Base-by-base conservation (phyloP, 148 eudicot genomes). In the Chenopodium album region DNA sequence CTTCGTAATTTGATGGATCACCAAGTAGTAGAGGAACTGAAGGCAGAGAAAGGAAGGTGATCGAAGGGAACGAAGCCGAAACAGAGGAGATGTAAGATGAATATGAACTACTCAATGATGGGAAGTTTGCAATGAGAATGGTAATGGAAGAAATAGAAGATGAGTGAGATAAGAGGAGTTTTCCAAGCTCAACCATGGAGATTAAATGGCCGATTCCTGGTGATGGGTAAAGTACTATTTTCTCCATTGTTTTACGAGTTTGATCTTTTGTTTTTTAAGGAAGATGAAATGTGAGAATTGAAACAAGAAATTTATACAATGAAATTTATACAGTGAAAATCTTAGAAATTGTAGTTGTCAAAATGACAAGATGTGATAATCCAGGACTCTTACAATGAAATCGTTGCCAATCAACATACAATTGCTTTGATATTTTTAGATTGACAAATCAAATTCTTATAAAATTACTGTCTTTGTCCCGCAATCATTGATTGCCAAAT, bases 151-250 rank as follows among this genome's bases (percentile, higher is more conserved):
- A 77, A 4, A 37, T 37, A 37, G 85, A 87, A 9, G 81, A 84
- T 67, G 83, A 76, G 81, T 80, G 89, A 73, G 52, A 37, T 54
- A 67, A 76, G 52, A 85, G 75, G 13, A 82, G 80, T 41, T 89
- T 92, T 0, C 83, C 94, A 2, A 92, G 90, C 82, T 92, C 90
- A 64, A 90, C 90, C 91, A 90, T 88, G 66, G 94, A 82, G 37
- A 88, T 83, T 10, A 90, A 75, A 62, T 92, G 92, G 78, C 94
- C 90, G 20, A 89, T 88, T 2, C 84, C 89, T 56, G 91, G 91
- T 47, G 88, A 75, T 13, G 93, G 90, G 75, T 87, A 90, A 1
- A 90, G 9, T 26, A 83, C 80, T 14, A 80, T 31, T 10, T 1
- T 50, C 9, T 76, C 79, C 75, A 81, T 81, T 62, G 69, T 2